Conservation (phyloP, 306 rosid species). For the Mucuna pruriens region DNA sequence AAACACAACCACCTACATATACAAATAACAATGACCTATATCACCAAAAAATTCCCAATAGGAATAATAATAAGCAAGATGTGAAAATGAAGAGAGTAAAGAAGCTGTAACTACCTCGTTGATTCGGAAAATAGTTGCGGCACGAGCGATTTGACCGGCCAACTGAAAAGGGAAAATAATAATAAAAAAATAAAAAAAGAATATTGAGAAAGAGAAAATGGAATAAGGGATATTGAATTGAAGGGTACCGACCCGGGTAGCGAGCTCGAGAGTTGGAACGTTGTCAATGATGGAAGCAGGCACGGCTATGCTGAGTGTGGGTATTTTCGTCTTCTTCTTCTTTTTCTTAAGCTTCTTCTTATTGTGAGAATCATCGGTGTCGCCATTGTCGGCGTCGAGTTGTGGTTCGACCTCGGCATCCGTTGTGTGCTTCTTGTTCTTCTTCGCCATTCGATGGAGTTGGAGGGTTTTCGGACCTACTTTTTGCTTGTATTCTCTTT, state of each 20-base stretch:
- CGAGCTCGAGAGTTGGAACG: conserved; percentile 85
- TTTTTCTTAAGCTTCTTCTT: conserved; percentile 51
- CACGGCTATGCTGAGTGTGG: conserved; percentile 79
- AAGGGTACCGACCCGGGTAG: conserved; percentile 68
- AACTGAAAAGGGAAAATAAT: conserved; percentile 51
- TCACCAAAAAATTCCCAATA: background rate
- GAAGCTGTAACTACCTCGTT: conserved; percentile 64
- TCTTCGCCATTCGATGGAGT: conserved; percentile 66
- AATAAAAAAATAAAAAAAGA: background rate
- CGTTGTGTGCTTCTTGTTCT: conserved; percentile 61
- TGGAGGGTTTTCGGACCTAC: conserved; percentile 26
- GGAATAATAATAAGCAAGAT: background rate
- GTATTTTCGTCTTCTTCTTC: conserved; percentile 48
- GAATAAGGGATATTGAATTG: background rate
- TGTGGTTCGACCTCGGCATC: conserved; percentile 42
- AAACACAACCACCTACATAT: conserved; percentile 77
- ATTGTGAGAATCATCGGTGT: conserved; percentile 38
- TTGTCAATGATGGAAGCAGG: conserved; percentile 94
- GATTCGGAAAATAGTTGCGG: conserved; percentile 91
- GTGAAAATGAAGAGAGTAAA: conserved; percentile 13
- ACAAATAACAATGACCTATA: background rate
- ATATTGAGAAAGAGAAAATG: conserved; percentile 15
- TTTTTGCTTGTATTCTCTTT: background rate
- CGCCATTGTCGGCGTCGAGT: conserved; percentile 7
- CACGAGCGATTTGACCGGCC: conserved; percentile 98